Base-by-base conservation (phyloP, 306 rosid genomes). In the Gynostemma pentaphyllum region DNA sequence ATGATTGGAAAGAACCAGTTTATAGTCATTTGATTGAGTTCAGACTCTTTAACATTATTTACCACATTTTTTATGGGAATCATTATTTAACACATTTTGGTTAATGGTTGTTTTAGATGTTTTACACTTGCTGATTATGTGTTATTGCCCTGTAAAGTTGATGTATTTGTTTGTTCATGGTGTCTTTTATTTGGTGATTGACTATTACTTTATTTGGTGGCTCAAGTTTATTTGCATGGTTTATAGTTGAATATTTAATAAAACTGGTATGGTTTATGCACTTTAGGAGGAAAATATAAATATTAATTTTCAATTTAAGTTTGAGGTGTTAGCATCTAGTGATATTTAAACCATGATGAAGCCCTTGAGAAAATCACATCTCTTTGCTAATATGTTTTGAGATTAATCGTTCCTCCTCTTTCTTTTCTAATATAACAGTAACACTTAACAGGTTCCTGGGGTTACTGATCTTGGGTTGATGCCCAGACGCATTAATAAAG, bases 381-480 rank as follows among this genome's bases (percentile, higher is more conserved):
- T 2, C 14, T 14, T 39, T 7, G 0, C 11, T 5, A 39, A 39
- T 39, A 10, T 9, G 44, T 39, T 39, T 8, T 39, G 14, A 39
- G 44, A 14, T 9, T 39, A 3, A 39, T 4, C 11, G 11, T 39
- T 39, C 44, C 7, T 46, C 8, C 16, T 18, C 36, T 3, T 30
- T 32, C 12, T 65, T 13, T 14, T 16, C 22, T 29, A 4, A 37
- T 57, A 15, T n/a, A n/a, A n/a, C n/a, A n/a, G n/a, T n/a, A n/a
- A n/a, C n/a, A n/a, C n/a, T 18, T 22, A 62, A 62, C 75, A 92
- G 99, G 94, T 92, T 40, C 95, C 99, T 18, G 95, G 90, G 64
- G 77, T 92, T 72, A 88, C 97, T 10, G 95, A 92, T 71, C 81
- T 66, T 63, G 96, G 97, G 51, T 75, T 92, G 68, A 79, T 60